These are phyloP conservation scores for Zygosaccharomyces pseudorouxii DNA, from an alignment of 805 yeast species.

Conservation along the genomic window DNA sequence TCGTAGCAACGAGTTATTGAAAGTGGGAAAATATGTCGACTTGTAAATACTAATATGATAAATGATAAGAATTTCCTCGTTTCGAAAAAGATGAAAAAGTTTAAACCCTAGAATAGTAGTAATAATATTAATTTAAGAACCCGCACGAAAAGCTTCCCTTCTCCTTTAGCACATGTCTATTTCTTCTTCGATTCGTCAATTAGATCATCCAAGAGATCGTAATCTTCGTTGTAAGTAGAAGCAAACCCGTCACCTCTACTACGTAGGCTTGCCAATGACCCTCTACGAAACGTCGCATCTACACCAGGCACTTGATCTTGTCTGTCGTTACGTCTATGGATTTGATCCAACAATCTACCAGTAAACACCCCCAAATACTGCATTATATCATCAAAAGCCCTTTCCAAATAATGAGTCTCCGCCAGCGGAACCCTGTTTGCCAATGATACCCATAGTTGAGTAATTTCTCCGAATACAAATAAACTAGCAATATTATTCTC, in stretches of 20 bases:
- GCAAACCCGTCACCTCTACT: not conserved
- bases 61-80: not conserved
- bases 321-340: conserved; percentile 2
- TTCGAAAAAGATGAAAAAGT: not conserved
- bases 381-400: conserved; percentile 8
- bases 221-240: conserved; percentile 13
- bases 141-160: not conserved
- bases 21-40: conserved; percentile 12
- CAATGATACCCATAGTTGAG: conserved; percentile 14
- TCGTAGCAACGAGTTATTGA: conserved; percentile 16
- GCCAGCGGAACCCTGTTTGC: conserved; percentile 11
- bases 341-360: not conserved
- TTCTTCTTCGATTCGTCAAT: conserved; percentile 13
- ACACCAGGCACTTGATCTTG: not conserved
- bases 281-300: not conserved
- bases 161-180: not conserved
- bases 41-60: not conserved
- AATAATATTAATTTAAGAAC: not conserved
- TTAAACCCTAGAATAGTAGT: not conserved
- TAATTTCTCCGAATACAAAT: conserved; percentile 16
- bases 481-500: conserved; percentile 10
- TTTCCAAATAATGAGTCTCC: conserved; percentile 11
- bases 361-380: conserved; percentile 4
- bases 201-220: conserved; percentile 21
- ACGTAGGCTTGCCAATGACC: not conserved